Base-by-base conservation (phyloP, 164 flowering plant species). In the Nymphaea thermarum region DNA sequence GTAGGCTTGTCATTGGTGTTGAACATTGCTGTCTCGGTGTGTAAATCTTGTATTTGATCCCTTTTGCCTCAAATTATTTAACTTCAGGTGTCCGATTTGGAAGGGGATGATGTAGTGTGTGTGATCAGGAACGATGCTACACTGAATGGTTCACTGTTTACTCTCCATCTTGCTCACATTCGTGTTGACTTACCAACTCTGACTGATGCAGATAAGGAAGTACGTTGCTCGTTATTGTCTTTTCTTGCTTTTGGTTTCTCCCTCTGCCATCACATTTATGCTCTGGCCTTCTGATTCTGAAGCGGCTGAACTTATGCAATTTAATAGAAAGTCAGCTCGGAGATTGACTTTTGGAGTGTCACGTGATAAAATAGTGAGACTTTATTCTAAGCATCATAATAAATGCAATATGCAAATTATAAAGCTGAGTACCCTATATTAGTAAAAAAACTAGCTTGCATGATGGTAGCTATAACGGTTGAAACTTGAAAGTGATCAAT, bases 161-260 rank as follows among this genome's bases (percentile, higher is more conserved):
- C 95, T 14, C 67, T 91, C 74, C 97, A 91, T 71, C 81, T 72
- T 64, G 82, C 91, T 70, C 93, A 91, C 83, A 74, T 88, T 68
- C 97, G 42, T 75, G 87, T 91, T 74, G 87, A 84, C 43, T 70
- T 88, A 73, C 97, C 97, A 17, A 91, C 97, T 43, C 81, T 91
- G 45, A 71, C 95, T 45, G 95, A 86, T n/a, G 82, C 81, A 71
- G 97, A 91, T 71, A 91, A 87, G 82, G 82, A 91, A 79, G 97
- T 89, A 68, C 76, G 73, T 71, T 8, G 41, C 51, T 43, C n/a
- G 57, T 51, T 10, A 51, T 4, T 47, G 14, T 51, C 57, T 51
- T 51, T 51, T 51, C 3, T 51, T 15, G 15, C 14, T 8, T 3
- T 51, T 5, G 57, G 8, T 51, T 51, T 51, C 36, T 25, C 36